A percentile compares a stretch with the other conserved stretches of the same genome.
Conservation (phyloP, 2,329 filamentous ascomycete species). For the Hymenoscyphus albidus region DNA sequence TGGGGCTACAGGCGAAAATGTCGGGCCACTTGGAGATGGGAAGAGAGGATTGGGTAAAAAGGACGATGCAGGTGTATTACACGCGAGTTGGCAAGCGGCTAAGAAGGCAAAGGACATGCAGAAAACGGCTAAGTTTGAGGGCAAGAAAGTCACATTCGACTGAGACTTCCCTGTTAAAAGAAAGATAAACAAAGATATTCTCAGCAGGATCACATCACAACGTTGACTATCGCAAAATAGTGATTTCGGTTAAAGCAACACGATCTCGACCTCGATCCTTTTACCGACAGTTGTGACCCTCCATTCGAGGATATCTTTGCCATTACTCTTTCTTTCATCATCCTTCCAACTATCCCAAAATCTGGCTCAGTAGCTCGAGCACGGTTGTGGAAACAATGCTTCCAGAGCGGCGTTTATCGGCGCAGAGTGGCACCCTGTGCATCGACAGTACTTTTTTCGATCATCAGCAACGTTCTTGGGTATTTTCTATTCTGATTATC, state of each 20-base stretch:
- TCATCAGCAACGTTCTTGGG: neutral
- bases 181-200: conserved; percentile 9
- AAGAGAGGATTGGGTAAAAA: conserved; percentile 37
- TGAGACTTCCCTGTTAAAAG: conserved; percentile 26
- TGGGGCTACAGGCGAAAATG: conserved; percentile 30
- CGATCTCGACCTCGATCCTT: neutral
- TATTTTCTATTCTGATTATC: neutral
- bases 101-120: conserved; percentile 56
- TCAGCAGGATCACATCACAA: neutral
- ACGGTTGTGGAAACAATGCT: conserved; percentile 16
- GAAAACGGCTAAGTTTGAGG: conserved; percentile 50
- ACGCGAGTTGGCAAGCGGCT: conserved; percentile 58
- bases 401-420: conserved; percentile 16
- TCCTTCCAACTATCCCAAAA: too few species aligned
- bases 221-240: neutral
- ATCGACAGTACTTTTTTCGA: conserved; percentile 15
- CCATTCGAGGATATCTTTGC: neutral
- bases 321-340: neutral
- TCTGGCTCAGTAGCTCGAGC: neutral
- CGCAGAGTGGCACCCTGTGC: conserved; percentile 19
- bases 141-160: conserved; percentile 58
- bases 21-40: conserved; percentile 17
- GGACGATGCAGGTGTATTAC: conserved; percentile 50
- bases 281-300: neutral
- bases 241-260: neutral